Conservation (phyloP, 2,329 filamentous ascomycete species). For the Onygenales sp. region DNA sequence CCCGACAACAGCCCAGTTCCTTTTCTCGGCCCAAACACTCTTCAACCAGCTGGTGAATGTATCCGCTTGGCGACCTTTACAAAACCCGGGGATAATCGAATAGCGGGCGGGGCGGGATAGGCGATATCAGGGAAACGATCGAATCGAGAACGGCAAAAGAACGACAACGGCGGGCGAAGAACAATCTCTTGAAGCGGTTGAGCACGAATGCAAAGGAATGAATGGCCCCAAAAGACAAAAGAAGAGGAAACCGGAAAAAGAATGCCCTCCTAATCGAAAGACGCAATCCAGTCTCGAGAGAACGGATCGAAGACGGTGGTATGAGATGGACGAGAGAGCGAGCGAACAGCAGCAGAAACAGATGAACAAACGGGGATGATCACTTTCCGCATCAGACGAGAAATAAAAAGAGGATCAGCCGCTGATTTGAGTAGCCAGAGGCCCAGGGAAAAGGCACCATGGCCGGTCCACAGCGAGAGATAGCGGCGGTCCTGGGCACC, state of each 20-base stretch:
- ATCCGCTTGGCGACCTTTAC: background rate
- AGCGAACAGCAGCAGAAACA: too few relatives aligned
- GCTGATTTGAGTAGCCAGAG: background rate
- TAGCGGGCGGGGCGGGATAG: background rate
- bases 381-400: background rate
- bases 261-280: background rate
- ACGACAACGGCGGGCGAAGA: background rate
- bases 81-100: too few relatives aligned
- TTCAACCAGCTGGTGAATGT: background rate
- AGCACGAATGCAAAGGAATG: constrained; percentile 2
- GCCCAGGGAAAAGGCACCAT: too few relatives aligned
- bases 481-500: too few relatives aligned
- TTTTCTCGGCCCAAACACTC: background rate
- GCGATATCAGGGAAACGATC: background rate
- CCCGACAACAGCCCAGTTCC: too few relatives aligned
- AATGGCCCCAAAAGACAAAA: background rate
- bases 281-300: background rate
- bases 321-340: background rate
- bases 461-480: too few relatives aligned
- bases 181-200: background rate
- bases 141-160: background rate
- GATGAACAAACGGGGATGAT: background rate
- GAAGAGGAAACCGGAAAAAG: background rate
- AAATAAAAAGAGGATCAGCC: background rate
- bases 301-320: background rate